Percentiles rank a stretch among this genome's conserved stretches.
These are phyloP conservation scores for Wickerhamiella slavikovae DNA, from an alignment of 805 yeast species.

Conservation along the genomic window DNA sequence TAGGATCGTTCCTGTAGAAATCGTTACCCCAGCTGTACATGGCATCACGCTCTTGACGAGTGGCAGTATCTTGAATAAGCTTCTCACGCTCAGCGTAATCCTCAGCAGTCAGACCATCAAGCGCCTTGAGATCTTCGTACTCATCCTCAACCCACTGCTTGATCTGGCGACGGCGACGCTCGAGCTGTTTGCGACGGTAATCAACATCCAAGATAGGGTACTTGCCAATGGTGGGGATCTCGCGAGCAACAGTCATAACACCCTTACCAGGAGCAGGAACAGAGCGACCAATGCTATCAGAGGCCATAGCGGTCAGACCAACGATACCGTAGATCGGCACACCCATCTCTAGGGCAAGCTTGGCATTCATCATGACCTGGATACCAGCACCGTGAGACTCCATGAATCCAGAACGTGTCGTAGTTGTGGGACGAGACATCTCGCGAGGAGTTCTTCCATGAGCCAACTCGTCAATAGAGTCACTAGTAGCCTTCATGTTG, in stretches of 20 bases:
- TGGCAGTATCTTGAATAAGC: constrained; percentile 69
- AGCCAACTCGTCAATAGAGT: constrained; percentile 66
- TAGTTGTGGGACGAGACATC: constrained; percentile 97
- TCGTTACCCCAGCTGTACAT: constrained; percentile 90
- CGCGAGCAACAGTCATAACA: constrained; percentile 93
- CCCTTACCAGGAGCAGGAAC: constrained; percentile 99
- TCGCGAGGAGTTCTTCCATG: constrained; percentile 96
- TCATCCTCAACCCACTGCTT: constrained; percentile 73
- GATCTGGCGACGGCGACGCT: constrained; percentile 56
- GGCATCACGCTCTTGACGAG: constrained; percentile 69
- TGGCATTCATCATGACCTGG: constrained; percentile 89
- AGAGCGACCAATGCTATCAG: constrained; percentile 96
- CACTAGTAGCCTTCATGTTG: constrained; percentile 96
- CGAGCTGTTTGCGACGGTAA: constrained; percentile 85
- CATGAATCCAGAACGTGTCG: constrained; percentile 95
- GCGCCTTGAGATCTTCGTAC: constrained; percentile 40
- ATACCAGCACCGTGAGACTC: constrained; percentile 99
- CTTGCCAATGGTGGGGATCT: constrained; percentile 47
- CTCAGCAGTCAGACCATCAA: constrained; percentile 25
- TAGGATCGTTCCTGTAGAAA: constrained; percentile 75
- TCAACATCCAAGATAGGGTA: constrained; percentile 68
- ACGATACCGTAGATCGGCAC: constrained; percentile 94
- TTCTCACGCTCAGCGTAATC: constrained; percentile 70
- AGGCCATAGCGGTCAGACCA: constrained; percentile 89
- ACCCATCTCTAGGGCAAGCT: constrained; percentile 91